Evolutionary conservation across 2,329 filamentous ascomycete species (phyloP), one percentile per base, ranked within the genome.

Genomic region (Pseudocercospora musae): DNA sequence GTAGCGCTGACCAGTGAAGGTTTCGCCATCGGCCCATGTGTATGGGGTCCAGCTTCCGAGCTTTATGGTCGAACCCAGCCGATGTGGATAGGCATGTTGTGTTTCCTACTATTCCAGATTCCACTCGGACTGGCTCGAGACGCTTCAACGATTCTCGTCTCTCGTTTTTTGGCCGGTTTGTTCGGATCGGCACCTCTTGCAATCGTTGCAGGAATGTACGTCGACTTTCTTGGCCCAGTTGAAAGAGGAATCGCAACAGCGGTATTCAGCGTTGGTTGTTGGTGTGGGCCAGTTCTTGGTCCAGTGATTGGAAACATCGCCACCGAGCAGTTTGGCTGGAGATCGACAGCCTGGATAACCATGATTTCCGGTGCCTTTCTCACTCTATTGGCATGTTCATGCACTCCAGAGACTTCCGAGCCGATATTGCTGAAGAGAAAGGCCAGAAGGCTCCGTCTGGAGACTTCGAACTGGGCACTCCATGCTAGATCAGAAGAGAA

Each of bases 401-500:
- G 59, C 54, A 58, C 55, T 10, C 59, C 54, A 10, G 77, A 78
- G 60, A 70, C 74, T n/a, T 78, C 77, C 31, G 75, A 62, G 0
- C 83, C 86, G 0, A 78, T 78, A 0, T 79, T 90, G 2, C 81
- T 90, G 0, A 81, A 87, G 2, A 76, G 78, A 68, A 89, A 89
- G 71, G 87, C 87, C 0, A 80, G 78, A 0, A 78, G 82, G 0
- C 78, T 89, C 9, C 84, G 88, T 3, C 80, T 84, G 58, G 80
- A 86, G 64, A 86, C 81, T 0, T 85, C 85, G 21, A 89, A 90
- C 71, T 90, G 86, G 87, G 85, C 86, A 0, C 75, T 89, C 1
- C 87, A 89, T 68, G 84, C 88, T 1, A 80, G 81, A 44, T 86
- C 87, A 66, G 87, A 90, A 71, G 87, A 89, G 63, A 84, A 89